Conservation (phyloP, 1,139 yeast genomes). For the Sugiyamaella paludigena region DNA sequence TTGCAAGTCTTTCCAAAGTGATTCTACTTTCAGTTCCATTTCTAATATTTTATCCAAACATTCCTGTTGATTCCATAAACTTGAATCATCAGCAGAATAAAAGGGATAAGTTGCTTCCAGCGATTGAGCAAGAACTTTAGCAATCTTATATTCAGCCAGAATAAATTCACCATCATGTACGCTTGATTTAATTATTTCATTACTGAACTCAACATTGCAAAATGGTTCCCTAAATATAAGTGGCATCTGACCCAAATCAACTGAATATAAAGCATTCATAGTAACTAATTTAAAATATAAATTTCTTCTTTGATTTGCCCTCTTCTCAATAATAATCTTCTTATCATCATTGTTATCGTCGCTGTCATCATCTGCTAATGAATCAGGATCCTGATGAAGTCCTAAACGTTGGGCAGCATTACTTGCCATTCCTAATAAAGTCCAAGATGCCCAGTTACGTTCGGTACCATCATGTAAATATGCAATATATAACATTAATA, state of each 20-base stretch:
- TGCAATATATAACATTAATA: conserved; percentile 16
- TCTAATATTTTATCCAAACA: conserved; percentile 1
- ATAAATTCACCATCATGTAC: conserved; percentile 17
- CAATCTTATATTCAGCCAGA: conserved; percentile 14
- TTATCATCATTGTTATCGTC: neutral
- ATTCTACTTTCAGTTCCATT: conserved; percentile 14
- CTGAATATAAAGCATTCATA: conserved; percentile 17
- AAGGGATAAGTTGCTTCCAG: conserved; percentile 14
- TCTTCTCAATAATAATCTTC: neutral
- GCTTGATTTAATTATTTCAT: conserved; percentile 3
- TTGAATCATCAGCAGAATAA: conserved; percentile 10
- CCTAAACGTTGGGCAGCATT: conserved; percentile 21
- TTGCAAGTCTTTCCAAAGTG: conserved; percentile 7
- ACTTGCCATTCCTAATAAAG: conserved; percentile 20
- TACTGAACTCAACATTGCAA: conserved; percentile 3
- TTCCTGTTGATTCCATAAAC: conserved; percentile 2
- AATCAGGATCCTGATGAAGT: conserved; percentile 18
- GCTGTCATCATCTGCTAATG: conserved; percentile 4
- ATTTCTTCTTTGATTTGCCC: conserved; percentile 10
- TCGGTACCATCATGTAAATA: conserved; percentile 22
- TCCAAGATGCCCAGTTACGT: conserved; percentile 22
- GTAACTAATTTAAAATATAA: conserved; percentile 14
- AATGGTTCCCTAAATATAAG: conserved; percentile 13
- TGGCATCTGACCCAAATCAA: conserved; percentile 19
- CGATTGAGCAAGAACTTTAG: conserved; percentile 9